Conservation (phyloP, 345 rosid species). For the Chamaenerion angustifolium region DNA sequence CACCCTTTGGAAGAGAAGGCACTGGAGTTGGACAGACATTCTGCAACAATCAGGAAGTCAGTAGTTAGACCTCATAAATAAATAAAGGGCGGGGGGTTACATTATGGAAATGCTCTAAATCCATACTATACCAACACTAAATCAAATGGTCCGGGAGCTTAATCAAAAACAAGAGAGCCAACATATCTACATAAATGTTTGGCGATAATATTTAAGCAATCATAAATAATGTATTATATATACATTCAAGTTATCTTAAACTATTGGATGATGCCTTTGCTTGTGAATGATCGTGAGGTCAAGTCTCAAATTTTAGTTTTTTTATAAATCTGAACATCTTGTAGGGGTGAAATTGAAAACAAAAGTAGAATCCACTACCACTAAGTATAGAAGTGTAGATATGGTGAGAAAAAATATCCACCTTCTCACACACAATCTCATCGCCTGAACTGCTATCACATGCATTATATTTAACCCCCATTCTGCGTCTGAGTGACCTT, state of each 20-base stretch:
- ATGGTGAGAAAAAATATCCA: conserved; percentile 25
- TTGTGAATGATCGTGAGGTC: too few relatives aligned
- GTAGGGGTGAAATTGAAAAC: background rate
- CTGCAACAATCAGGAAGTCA: conserved; percentile 27
- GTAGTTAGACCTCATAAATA: background rate
- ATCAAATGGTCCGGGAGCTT: background rate
- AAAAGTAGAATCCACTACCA: background rate
- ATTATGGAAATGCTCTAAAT: too few relatives aligned
- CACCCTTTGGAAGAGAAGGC: conserved; percentile 71
- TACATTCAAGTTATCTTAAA: too few relatives aligned
- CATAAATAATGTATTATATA: too few relatives aligned
- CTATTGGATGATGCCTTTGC: too few relatives aligned
- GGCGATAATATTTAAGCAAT: too few relatives aligned
- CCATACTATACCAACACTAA: background rate
- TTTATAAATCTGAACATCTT: too few relatives aligned
- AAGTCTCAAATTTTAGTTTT: too few relatives aligned
- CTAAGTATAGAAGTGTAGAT: conserved; percentile 1
- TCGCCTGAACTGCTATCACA: conserved; percentile 31
- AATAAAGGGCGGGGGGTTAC: too few relatives aligned
- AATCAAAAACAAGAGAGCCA: too few relatives aligned
- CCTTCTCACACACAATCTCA: conserved; percentile 33
- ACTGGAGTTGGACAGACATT: conserved; percentile 17
- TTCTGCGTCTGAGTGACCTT: conserved; percentile 41
- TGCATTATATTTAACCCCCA: conserved; percentile 48
- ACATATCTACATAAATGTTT: too few relatives aligned